Evolutionary conservation across 2,329 filamentous ascomycete genomes (phyloP), one percentile per base, ranked within the genome.

Genomic region (Colletotrichum ledebouriae): DNA sequence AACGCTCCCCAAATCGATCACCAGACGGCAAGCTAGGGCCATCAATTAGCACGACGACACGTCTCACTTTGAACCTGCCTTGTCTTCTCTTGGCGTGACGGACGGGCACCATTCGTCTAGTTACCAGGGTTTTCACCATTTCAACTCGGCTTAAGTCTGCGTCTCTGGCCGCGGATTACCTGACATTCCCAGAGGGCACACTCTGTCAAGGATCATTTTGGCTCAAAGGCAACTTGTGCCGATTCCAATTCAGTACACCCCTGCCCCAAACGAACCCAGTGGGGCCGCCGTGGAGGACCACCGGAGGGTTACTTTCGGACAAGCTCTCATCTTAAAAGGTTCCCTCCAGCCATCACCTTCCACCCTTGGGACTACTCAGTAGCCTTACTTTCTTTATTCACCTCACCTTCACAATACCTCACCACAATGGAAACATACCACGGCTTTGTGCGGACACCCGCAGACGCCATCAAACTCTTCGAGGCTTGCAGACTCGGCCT

Each of bases 391-490:
- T 44, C 29, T 41, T 58, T 47, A 22, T n/a, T 59, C 22, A 46
- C 50, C 42, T 34, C 33, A 15, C 22, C 49, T 63, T 47, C 59
- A 74, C 69, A 29, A 67, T 44, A 67, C 46, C 29, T 25, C 15
- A 47, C n/a, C 72, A 84, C 78, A 76, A 98, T 98, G 95, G 96
- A 99, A 84, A 99, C 96, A 53, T 99, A 98, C 78, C 88, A 95
- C 83, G 96, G 96, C 71, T 92, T 93, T 78, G 94, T 99, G 76
- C 93, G 94, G 81, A 97, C 94, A n/a, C 95, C 96, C 44, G 91
- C 90, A 75, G 96, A 99, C 81, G 96, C 96, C 74, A 98, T 99
- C 82, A 94, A 98, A 77, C 86, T 99, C n/a, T 98, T 99, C 77
- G 96, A 98, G 81, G 96, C 96, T 69, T 99, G 95, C 80, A 88